phyloP scores from a whole-genome alignment of 2,329 filamentous ascomycete genomes.

The Sarocladium kiliense region DNA sequence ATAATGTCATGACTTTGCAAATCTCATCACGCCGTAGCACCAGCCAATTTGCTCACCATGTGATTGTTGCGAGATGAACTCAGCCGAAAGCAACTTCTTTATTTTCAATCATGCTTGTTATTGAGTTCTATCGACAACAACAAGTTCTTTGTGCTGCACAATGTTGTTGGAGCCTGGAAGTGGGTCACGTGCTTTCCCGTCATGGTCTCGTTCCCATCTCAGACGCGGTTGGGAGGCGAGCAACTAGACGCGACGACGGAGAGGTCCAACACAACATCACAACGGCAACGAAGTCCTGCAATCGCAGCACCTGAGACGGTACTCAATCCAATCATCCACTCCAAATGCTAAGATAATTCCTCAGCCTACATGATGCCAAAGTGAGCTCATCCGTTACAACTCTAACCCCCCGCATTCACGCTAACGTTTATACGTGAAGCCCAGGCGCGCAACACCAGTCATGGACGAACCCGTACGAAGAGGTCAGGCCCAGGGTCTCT shows the following conservation, averaged over 20 bases:
- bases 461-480: slow-evolving; percentile 76
- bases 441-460: slow-evolving; percentile 59
- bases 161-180: neutral
- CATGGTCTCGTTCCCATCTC: slow-evolving; percentile 10
- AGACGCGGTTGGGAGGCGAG: slow-evolving; percentile 9
- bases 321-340: neutral
- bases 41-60: neutral
- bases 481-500: slow-evolving; percentile 60
- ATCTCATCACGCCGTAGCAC: neutral
- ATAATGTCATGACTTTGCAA: slow-evolving; percentile 3
- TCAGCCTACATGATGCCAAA: slow-evolving; percentile 34
- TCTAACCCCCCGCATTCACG: slow-evolving; percentile 9
- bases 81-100: neutral
- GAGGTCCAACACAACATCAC: neutral
- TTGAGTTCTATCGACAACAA: no score
- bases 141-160: no score
- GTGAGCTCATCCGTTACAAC: slow-evolving; percentile 24
- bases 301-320: neutral
- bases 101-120: no score
- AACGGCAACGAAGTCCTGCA: slow-evolving; percentile 16
- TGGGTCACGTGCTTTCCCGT: slow-evolving; percentile 26
- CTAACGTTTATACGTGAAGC: slow-evolving; percentile 34
- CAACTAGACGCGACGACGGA: slow-evolving; percentile 1
- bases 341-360: slow-evolving; percentile 19
- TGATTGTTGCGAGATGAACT: neutral